Conservation (phyloP, 345 rosid species). For the Acer saccharum region DNA sequence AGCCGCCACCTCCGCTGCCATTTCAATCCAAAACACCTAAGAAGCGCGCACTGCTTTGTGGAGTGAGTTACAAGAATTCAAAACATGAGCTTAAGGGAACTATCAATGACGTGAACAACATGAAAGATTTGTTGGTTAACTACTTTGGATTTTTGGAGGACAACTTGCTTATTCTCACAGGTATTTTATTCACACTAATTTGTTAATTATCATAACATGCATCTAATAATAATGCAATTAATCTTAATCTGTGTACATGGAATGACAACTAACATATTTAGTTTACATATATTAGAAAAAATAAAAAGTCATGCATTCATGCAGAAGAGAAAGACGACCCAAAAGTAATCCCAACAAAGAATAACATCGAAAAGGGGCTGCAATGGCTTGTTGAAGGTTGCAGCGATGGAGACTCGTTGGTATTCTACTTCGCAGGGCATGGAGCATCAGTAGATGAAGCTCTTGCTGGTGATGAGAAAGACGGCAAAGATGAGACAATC, state of each 20-base stretch:
- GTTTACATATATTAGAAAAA: too few relatives aligned
- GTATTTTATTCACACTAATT: not conserved
- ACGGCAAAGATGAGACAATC: constrained; percentile 45
- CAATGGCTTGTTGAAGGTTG: constrained; percentile 45
- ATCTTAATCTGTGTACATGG: too few relatives aligned
- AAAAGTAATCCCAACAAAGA: constrained; percentile 34
- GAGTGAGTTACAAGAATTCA: constrained; percentile 48
- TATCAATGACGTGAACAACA: constrained; percentile 50
- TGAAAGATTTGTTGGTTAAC: constrained; percentile 38
- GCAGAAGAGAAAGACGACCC: constrained; percentile 31
- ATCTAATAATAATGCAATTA: too few relatives aligned
- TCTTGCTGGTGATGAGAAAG: constrained; percentile 33
- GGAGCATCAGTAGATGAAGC: constrained; percentile 36
- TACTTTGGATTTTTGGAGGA: constrained; percentile 21
- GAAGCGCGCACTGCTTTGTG: constrained; percentile 56
- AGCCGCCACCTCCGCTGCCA: too few relatives aligned
- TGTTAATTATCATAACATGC: too few relatives aligned
- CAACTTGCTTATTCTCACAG: constrained; percentile 36
- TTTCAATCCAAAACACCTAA: not conserved
- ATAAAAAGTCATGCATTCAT: not conserved
- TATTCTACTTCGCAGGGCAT: constrained; percentile 54
- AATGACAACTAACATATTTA: too few relatives aligned
- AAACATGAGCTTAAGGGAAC: constrained; percentile 54
- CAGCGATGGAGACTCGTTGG: constrained; percentile 35
- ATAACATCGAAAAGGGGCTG: constrained; percentile 34